Conservation (phyloP, 352 stramenopile species). For the Stramenopiles sp. region DNA sequence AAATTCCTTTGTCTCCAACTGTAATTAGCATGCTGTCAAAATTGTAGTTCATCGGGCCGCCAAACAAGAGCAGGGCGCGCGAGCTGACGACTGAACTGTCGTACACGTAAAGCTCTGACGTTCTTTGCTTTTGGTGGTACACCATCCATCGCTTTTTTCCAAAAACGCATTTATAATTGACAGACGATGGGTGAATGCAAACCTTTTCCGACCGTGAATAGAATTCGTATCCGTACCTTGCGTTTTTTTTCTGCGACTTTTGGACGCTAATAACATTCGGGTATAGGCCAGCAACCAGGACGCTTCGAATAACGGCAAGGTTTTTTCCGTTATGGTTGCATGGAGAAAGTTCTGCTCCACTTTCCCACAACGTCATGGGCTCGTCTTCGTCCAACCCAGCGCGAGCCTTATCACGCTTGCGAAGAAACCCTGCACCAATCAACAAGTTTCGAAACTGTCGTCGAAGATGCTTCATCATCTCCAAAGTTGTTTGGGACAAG, state of each 20-base stretch:
- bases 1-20: no score
- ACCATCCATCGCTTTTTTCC: background rate
- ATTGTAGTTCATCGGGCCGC: no score
- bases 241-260: slow-evolving; percentile 1
- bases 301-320: background rate
- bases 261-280: background rate
- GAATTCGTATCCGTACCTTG: no score
- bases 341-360: background rate
- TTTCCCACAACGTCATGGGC: no score
- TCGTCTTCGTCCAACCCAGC: no score
- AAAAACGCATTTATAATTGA: slow-evolving; percentile 1
- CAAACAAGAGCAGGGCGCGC: background rate
- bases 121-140: background rate
- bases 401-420: no score
- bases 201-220: no score
- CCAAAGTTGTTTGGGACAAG: slow-evolving; percentile 9
- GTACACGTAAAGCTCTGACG: background rate
- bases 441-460: background rate
- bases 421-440: background rate
- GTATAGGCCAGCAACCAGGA: background rate
- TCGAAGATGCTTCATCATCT: background rate
- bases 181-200: background rate
- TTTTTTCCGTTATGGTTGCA: background rate
- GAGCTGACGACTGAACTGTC: background rate
- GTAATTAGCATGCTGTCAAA: no score